Conservation (phyloP, 164 flowering plant species). For the Buxus sempervirens region DNA sequence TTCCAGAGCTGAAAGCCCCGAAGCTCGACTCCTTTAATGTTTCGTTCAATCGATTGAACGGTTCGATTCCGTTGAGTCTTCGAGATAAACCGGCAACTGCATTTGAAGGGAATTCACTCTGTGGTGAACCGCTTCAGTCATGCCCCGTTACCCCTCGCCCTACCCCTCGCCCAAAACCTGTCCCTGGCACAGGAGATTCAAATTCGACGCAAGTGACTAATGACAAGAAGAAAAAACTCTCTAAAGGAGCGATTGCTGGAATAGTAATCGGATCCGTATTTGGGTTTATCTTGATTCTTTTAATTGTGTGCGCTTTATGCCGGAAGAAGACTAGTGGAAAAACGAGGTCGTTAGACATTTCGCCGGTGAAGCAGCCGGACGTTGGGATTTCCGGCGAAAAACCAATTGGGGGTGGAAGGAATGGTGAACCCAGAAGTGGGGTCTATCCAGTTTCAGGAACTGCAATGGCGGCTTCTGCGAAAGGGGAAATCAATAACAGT, state of each 20-base stretch:
- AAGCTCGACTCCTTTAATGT: constrained; percentile 66
- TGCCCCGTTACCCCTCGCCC: no score
- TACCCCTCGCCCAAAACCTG: no score
- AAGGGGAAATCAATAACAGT: constrained; percentile 16
- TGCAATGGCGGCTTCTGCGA: constrained; percentile 16
- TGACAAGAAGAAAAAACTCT: constrained; percentile 34
- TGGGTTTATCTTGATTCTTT: constrained; percentile 37
- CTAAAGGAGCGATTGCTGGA: constrained; percentile 83
- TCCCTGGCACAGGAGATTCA: constrained; percentile 27
- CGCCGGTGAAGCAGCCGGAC: constrained; percentile 26
- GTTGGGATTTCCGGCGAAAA: constrained; percentile 27
- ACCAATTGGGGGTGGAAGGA: constrained; percentile 10
- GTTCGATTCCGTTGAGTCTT: constrained; percentile 52
- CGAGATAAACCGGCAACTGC: constrained; percentile 19
- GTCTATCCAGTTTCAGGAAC: constrained; percentile 5
- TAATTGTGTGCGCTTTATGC: constrained; percentile 43
- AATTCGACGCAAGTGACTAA: not conserved
- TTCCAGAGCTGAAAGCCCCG: constrained; percentile 47
- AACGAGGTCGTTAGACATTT: constrained; percentile 26
- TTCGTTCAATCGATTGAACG: constrained; percentile 55
- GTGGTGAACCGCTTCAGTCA: constrained; percentile 83
- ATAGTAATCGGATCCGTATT: constrained; percentile 60
- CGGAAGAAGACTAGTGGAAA: constrained; percentile 31
- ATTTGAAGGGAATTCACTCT: constrained; percentile 60
- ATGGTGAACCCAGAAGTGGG: constrained; percentile 10